Conservation (phyloP, 805 yeast genomes). For the Metschnikowia similis region DNA sequence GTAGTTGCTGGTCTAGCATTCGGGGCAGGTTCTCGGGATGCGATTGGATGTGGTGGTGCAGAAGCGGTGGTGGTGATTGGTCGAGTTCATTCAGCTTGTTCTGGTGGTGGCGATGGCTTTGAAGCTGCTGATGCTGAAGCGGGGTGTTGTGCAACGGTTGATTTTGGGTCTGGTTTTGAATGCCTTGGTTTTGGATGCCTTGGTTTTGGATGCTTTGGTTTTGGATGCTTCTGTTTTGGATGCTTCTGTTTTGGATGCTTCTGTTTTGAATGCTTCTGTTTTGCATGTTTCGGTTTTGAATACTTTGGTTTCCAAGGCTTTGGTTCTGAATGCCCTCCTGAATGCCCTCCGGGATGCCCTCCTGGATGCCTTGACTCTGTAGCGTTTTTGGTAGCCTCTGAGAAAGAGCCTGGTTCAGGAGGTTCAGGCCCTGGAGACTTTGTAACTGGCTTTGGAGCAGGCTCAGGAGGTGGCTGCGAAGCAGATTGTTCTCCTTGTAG, state of each 20-base stretch:
- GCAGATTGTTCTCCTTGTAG: constrained; percentile 5
- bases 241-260: not conserved
- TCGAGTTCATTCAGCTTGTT: not conserved
- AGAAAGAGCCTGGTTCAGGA: not conserved
- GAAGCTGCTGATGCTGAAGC: not conserved
- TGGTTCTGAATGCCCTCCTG: no score
- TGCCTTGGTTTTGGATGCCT: not conserved
- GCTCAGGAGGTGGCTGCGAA: not conserved
- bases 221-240: not conserved
- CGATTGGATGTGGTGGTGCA: not conserved
- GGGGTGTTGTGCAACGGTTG: not conserved
- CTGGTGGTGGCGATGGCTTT: not conserved
- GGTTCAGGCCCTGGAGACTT: not conserved
- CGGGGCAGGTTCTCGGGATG: not conserved
- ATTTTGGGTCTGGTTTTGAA: not conserved
- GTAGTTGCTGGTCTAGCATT: constrained; percentile 1
- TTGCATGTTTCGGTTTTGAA: not conserved
- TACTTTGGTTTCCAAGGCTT: no score
- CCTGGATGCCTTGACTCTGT: no score
- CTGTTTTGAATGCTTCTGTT: not conserved
- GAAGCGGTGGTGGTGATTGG: not conserved
- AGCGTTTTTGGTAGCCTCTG: no score
- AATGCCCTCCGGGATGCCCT: no score
- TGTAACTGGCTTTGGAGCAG: not conserved
- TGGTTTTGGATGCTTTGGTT: not conserved